Percentiles rank a stretch among this genome's conserved stretches.
Evolutionary conservation across 352 stramenopile genomes (phyloP).

Genomic region (Pythium phragmitis): DNA sequence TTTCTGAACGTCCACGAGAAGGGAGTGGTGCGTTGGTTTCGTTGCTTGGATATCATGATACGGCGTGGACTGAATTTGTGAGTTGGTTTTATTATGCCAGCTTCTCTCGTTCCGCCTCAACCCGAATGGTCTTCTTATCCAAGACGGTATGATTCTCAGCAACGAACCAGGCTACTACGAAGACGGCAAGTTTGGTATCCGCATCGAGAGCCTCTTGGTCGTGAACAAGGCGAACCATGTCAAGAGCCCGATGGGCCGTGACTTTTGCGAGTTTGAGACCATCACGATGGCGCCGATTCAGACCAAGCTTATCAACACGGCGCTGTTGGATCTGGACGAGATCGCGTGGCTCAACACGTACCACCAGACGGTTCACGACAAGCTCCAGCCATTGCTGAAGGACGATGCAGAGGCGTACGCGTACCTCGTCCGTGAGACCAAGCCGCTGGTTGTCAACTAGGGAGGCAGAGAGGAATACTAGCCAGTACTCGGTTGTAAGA

Average conservation of each 20-base stretch:
- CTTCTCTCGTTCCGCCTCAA: slow-evolving; percentile 86
- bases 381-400: slow-evolving; percentile 89
- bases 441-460: slow-evolving; percentile 41
- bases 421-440: slow-evolving; percentile 79
- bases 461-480: background rate
- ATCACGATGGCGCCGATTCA: slow-evolving; percentile 99
- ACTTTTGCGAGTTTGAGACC: slow-evolving; percentile 96
- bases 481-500: background rate
- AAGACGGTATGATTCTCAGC: slow-evolving; percentile 96
- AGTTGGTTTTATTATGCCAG: slow-evolving; percentile 32
- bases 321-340: slow-evolving; percentile 90
- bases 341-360: slow-evolving; percentile 95
- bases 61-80: too few species aligned
- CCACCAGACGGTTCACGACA: slow-evolving; percentile 91
- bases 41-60: too few species aligned
- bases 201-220: slow-evolving; percentile 98
- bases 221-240: slow-evolving; percentile 82
- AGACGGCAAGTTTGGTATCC: slow-evolving; percentile 96
- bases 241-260: slow-evolving; percentile 63
- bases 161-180: slow-evolving; percentile 99
- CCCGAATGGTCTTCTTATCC: slow-evolving; percentile 76
- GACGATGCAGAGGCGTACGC: slow-evolving; percentile 57
- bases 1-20: slow-evolving; percentile 98
- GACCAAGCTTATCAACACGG: slow-evolving; percentile 94
- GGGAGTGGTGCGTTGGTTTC: slow-evolving; percentile 47